Evolutionary conservation across 495 filamentous ascomycete genomes (phyloP).

Genomic region (Jackrogersella multiformis): DNA sequence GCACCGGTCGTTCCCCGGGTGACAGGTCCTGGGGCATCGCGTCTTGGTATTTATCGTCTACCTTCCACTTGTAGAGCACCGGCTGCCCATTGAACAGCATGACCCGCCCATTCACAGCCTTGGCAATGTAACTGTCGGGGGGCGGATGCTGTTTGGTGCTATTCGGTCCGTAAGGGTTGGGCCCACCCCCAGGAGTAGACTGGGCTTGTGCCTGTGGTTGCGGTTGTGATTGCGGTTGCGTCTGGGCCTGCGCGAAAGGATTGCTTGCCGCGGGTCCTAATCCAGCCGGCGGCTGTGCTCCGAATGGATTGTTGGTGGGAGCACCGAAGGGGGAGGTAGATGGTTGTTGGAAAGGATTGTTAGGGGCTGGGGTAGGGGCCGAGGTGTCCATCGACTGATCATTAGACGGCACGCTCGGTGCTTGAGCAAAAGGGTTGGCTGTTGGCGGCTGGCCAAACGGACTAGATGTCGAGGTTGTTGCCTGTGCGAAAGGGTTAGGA

Average conservation of each 20-base stretch:
- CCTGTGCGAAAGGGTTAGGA: conserved; percentile 38
- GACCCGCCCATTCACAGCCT: conserved; percentile 45
- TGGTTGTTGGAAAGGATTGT: conserved; percentile 33
- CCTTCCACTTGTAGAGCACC: conserved; percentile 50
- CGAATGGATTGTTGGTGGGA: conserved; percentile 26
- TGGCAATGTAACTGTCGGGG: conserved; percentile 49
- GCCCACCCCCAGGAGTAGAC: conserved; percentile 2
- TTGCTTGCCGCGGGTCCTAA: conserved; percentile 25
- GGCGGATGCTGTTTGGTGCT: conserved; percentile 56
- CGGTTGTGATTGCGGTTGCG: conserved; percentile 14
- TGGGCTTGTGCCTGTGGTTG: conserved; percentile 19
- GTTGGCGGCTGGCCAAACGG: conserved; percentile 50
- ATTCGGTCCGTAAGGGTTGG: conserved; percentile 52
- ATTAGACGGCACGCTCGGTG: conserved; percentile 5
- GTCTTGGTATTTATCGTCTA: conserved; percentile 40
- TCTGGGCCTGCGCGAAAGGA: conserved; percentile 36
- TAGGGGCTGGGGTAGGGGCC: conserved; percentile 22
- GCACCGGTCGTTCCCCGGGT: conserved; percentile 35
- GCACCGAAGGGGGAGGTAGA: conserved; percentile 13
- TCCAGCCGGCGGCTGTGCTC: conserved; percentile 6
- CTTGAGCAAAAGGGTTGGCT: conserved; percentile 43
- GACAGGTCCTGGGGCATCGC: conserved; percentile 26
- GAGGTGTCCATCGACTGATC: conserved; percentile 44
- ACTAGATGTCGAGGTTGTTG: conserved; percentile 38
- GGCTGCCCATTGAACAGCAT: conserved; percentile 54